Evolutionary conservation across 225 moss, liverwort and hornwort genomes (phyloP), one percentile per base, ranked within the genome.

Genomic region (Anthoceros angustus): DNA sequence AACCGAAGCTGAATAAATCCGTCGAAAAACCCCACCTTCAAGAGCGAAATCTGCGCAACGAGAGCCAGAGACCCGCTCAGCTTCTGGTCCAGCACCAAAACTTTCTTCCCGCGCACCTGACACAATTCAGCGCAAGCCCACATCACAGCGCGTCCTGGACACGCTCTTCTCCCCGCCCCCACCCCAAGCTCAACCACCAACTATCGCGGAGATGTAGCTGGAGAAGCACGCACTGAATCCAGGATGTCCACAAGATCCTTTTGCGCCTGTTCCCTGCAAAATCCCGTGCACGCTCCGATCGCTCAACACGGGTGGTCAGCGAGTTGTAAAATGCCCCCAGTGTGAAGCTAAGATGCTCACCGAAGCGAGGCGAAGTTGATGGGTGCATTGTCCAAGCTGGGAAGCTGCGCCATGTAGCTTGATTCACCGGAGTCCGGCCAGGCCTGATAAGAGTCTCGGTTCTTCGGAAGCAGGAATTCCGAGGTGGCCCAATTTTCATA

Each of bases 21-120:
- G 39, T 12, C 18, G n/a, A 23, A 2, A 15, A 12, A 20, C 12
- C 42, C 41, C 64, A 85, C 90, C 80, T 92, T 98, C 45, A 98
- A 81, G 60, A 98, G 88, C 21, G 88, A 76, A 50, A 86, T 86
- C 73, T 86, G 87, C 12, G 95, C 86, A 71, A 98, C 71, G 10
- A 91, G 80, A 39, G 95, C 95, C 66, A 98, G 86, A 23, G 95
- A 91, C 20, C 95, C 95, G 62, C 95, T 92, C 55, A 98, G 82
- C 50, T 86, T 86, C 63, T 87, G 82, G 84, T 98, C 95, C 74
- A 98, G 70, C 64, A 98, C 84, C 66, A 92, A 74, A 60, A 92
- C 85, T 73, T 98, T 98, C 76, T 91, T 88, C 62, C 91, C 92
- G 43, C 86, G 83, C 72, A 92, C 79, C 90, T 90, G 72, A 39